Base-by-base conservation (phyloP, 768 basidiomycete species). In the Boletus sp. region DNA sequence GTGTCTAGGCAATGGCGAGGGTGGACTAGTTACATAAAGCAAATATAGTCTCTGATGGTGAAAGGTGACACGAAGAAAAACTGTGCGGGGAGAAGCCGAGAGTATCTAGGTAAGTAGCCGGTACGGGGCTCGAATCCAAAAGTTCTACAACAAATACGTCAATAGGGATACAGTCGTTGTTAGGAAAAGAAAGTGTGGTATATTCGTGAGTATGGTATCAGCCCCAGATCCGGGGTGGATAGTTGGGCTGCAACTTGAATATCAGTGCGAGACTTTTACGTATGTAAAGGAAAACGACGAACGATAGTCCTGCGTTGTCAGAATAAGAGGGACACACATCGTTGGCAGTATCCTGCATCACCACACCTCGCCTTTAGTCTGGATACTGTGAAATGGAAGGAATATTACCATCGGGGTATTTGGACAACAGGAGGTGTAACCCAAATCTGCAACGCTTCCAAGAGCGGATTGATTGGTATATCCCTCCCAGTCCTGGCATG, bases 241-340 rank as follows among this genome's bases (percentile, higher is more conserved):
- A 19, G 72, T 63, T 11, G 73, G 72, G 2, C 73, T 74, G 45
- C n/a, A 43, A 33, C 21, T 9, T 19, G n/a, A 29, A 8, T 39
- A 23, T 67, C 42, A 68, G 53, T 17, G 49, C 7, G 25, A 29
- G 29, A 17, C 32, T 13, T 19, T 41, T 2, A 25, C 1, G 6
- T 14, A 14, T 1, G 10, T 14, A 1, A 43, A 21, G 21, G 42
- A 54, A 21, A 39, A 19, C 1, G 45, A 58, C 85, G 53, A 60
- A 88, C 87, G 87, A 77, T 55, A 85, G 67, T 27, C 83, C 83
- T 61, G 82, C 80, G 46, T 77, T 66, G 60, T 87, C 86, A 38
- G 88, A 90, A 66, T 79, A 90, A 0, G 88, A 89, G 27, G 84
- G 79, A 64, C 88, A 90, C 35, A 81, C 79, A 48, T 79, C 71